These are phyloP conservation scores for Malus hybrid DNA, from an alignment of 331 rosid species.

Conservation along the genomic window DNA sequence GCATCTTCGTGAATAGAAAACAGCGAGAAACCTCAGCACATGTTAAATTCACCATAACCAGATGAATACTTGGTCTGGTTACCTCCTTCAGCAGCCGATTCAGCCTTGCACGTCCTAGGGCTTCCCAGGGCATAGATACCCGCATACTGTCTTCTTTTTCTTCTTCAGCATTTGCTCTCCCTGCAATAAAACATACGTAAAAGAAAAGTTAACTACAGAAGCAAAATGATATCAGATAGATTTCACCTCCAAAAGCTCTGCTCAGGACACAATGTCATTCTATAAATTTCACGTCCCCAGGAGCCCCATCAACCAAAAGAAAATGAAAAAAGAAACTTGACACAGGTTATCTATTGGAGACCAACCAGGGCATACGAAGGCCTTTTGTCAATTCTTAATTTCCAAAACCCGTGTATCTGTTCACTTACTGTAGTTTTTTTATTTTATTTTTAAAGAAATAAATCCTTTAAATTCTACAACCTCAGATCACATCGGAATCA, in stretches of 20 bases:
- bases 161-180: not conserved
- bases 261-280: not conserved
- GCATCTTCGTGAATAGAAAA: slow-evolving; percentile 17
- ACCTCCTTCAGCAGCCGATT: slow-evolving; percentile 39
- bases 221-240: not conserved
- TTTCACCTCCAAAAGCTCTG: no score
- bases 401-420: not conserved
- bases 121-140: not conserved
- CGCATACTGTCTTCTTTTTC: not conserved
- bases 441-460: not conserved
- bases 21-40: slow-evolving; percentile 9
- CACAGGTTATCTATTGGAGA: not conserved
- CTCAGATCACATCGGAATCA: not conserved
- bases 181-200: not conserved
- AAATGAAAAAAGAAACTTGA: not conserved
- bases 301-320: not conserved
- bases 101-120: not conserved
- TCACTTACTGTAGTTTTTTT: not conserved
- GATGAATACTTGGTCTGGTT: slow-evolving; percentile 38
- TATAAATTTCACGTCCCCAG: not conserved
- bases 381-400: not conserved
- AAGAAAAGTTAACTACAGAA: not conserved
- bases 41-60: slow-evolving; percentile 30
- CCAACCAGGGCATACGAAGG: not conserved
- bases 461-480: not conserved